Evolutionary conservation across 108 stramenopile species (phyloP).

Genomic region (Craspedostauros australis): DNA sequence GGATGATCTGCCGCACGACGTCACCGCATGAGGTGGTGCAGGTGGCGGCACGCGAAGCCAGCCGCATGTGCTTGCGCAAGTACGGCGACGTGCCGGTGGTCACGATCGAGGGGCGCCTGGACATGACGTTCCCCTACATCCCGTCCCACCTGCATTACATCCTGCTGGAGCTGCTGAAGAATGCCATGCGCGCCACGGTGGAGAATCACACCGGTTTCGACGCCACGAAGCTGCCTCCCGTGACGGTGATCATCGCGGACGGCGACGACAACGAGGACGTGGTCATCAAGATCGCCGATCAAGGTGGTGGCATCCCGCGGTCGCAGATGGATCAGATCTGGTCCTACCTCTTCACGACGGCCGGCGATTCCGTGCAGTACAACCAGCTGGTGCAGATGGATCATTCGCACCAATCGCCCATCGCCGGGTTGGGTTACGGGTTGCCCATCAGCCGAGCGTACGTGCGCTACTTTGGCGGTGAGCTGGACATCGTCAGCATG

Average conservation of each 20-base stretch:
- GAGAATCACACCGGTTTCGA: constrained; percentile 79
- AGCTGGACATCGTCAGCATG: constrained; percentile 97
- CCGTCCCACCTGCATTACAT: constrained; percentile 84
- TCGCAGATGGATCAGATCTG: constrained; percentile 91
- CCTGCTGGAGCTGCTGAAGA: constrained; percentile 96
- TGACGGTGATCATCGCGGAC: constrained; percentile 94
- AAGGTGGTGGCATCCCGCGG: constrained; percentile 98
- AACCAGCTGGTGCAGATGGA: constrained; percentile 14
- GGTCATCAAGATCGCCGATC: constrained; percentile 95
- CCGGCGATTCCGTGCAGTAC: constrained; percentile 80
- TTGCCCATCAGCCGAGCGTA: constrained; percentile 95
- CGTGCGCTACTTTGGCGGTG: constrained; percentile 98
- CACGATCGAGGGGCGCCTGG: constrained; percentile 55
- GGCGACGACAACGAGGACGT: constrained; percentile 98
- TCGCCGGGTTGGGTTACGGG: constrained; percentile 96
- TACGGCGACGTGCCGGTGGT: constrained; percentile 86
- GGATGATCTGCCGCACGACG: constrained; percentile 44
- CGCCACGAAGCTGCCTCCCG: constrained; percentile 29
- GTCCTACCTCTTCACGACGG: constrained; percentile 91
- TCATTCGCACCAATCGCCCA: not conserved
- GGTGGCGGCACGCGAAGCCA: constrained; percentile 71
- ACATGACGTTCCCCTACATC: constrained; percentile 78
- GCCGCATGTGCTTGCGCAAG: constrained; percentile 57
- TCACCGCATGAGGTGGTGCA: constrained; percentile 61
- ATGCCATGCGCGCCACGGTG: constrained; percentile 97